A percentile compares a stretch with the other conserved stretches of the same genome.
These are phyloP conservation scores for Scleroderma citrinum DNA, from an alignment of 768 basidiomycete genomes.

Conservation along the genomic window DNA sequence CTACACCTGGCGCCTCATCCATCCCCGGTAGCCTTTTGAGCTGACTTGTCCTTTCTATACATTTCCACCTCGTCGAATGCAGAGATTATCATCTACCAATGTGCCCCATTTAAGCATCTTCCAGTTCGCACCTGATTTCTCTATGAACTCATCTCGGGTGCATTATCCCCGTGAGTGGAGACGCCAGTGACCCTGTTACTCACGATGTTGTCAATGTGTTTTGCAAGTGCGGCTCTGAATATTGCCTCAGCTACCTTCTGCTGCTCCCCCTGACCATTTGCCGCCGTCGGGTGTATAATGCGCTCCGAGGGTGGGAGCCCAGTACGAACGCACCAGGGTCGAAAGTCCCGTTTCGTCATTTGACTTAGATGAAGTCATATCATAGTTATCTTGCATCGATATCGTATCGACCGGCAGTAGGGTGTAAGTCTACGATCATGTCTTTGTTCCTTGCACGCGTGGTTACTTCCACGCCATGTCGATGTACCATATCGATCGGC, in stretches of 20 bases:
- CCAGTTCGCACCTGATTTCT: conserved; percentile 47
- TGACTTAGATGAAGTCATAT: conserved; percentile 13
- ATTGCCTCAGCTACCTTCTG: conserved; percentile 34
- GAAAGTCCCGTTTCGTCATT: conserved; percentile 7
- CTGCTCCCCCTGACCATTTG: conserved; percentile 18
- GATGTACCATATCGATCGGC: conserved; percentile 48
- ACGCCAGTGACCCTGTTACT: conserved; percentile 64
- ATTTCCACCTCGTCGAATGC: conserved; percentile 43
- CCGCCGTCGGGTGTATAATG: conserved; percentile 31
- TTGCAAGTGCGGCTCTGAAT: conserved; percentile 42
- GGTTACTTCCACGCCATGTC: conserved; percentile 50
- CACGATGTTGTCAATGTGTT: conserved; percentile 43
- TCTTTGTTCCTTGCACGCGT: conserved; percentile 41
- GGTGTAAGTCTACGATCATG: conserved; percentile 30
- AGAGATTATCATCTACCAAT: conserved; percentile 55
- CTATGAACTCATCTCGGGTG: conserved; percentile 59
- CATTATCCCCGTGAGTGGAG: conserved; percentile 57
- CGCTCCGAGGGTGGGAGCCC: conserved; percentile 56
- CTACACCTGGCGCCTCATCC: conserved; percentile 18
- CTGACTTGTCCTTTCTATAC: conserved; percentile 17
- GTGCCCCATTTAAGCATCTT: conserved; percentile 55
- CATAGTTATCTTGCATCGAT: conserved; percentile 53
- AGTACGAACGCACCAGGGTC: conserved; percentile 28
- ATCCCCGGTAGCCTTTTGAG: conserved; percentile 22
- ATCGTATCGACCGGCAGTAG: conserved; percentile 40